Percentiles rank a stretch among this genome's conserved stretches.
These are phyloP conservation scores for Candida mesenterica DNA, from an alignment of 1,139 yeast species.

Conservation along the genomic window DNA sequence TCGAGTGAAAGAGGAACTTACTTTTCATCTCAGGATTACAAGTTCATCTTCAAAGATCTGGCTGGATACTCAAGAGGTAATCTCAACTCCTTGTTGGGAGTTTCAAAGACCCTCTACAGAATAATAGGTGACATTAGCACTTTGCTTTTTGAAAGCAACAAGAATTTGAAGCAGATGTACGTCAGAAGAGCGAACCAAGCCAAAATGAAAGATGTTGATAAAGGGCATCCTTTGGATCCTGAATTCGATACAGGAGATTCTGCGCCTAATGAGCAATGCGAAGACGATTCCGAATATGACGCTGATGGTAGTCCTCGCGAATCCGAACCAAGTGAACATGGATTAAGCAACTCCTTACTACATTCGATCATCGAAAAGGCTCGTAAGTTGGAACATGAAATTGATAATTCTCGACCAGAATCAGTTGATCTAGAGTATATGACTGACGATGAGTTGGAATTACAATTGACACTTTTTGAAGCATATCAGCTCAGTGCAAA, in stretches of 20 bases:
- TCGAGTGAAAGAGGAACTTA: constrained; percentile 55
- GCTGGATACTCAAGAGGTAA: constrained; percentile 35
- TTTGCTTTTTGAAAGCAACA: constrained; percentile 53
- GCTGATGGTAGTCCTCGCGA: constrained; percentile 23
- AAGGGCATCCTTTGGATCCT: constrained; percentile 3
- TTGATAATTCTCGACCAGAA: constrained; percentile 56
- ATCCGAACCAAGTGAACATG: constrained; percentile 22
- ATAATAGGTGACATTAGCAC: constrained; percentile 69
- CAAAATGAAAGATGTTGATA: constrained; percentile 4
- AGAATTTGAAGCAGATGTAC: constrained; percentile 20
- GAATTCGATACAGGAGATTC: constrained; percentile 9
- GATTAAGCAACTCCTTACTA: constrained; percentile 23
- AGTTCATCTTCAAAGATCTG: constrained; percentile 45
- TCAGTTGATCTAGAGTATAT: constrained; percentile 47
- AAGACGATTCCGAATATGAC: constrained; percentile 13
- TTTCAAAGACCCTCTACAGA: constrained; percentile 64
- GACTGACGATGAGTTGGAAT: constrained; percentile 54
- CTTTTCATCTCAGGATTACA: constrained; percentile 57
- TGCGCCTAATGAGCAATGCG: constrained; percentile 7
- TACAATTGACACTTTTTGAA: constrained; percentile 70
- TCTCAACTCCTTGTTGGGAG: constrained; percentile 70
- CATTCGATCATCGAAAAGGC: constrained; percentile 35
- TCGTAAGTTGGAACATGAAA: constrained; percentile 45
- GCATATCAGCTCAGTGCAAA: constrained; percentile 70
- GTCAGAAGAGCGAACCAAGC: constrained; percentile 1